phyloP scores from a whole-genome alignment of 2,329 filamentous ascomycete genomes.

The Zasmidium citrigriseum region DNA sequence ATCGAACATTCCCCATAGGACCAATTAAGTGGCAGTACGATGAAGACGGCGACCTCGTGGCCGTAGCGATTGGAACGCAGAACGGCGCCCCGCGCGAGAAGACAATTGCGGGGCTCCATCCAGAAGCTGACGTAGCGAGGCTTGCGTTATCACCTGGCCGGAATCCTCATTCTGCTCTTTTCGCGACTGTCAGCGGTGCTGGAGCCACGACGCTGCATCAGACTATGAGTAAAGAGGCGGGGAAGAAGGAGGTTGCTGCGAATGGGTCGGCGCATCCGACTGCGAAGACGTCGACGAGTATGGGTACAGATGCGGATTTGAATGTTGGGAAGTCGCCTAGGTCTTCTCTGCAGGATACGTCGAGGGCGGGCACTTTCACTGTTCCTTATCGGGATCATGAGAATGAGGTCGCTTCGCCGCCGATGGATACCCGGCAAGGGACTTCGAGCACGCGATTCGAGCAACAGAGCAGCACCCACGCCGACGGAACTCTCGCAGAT shows the following conservation, averaged over 20 bases:
- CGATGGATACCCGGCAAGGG: constrained; percentile 36
- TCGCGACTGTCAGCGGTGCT: constrained; percentile 12
- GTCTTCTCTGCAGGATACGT: constrained; percentile 15
- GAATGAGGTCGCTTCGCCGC: constrained; percentile 40
- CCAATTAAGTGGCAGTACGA: constrained; percentile 49
- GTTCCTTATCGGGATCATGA: constrained; percentile 27
- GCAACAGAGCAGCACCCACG: constrained; percentile 47
- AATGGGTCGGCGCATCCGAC: constrained; percentile 5
- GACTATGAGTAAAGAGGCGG: constrained; percentile 2
- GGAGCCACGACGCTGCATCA: constrained; percentile 5
- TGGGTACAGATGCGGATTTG: constrained; percentile 10
- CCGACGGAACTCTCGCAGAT: constrained; percentile 42
- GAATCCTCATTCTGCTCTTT: constrained; percentile 8
- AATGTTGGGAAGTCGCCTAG: constrained; percentile 16
- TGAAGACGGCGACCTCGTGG: constrained; percentile 44
- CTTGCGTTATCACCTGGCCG: constrained; percentile 32
- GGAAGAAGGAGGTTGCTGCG: constrained; percentile 1
- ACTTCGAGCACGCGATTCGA: constrained; percentile 44
- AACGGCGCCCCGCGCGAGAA: constrained; percentile 42
- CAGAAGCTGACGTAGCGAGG: constrained; percentile 24
- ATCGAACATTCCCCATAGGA: constrained; percentile 48
- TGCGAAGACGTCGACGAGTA: neutral
- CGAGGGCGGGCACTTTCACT: constrained; percentile 25
- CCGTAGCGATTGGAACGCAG: constrained; percentile 47
- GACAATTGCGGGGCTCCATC: constrained; percentile 42